A percentile compares a stretch with the other conserved stretches of the same genome.
Evolutionary conservation across 345 rosid species (phyloP).

Genomic region (Trapa bicornis): DNA sequence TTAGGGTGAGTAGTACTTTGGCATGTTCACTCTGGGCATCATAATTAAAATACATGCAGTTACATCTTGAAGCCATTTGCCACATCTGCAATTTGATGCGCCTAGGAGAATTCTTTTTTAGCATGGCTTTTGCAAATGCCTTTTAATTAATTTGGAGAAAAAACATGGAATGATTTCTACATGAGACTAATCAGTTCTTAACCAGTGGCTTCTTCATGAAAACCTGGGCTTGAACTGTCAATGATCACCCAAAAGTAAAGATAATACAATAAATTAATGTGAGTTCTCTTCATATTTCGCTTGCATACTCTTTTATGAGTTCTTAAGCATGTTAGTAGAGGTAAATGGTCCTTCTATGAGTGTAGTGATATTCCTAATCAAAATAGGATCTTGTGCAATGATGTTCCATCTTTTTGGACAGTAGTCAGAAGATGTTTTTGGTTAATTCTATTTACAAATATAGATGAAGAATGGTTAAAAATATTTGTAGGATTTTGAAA

Average conservation of each 20-base stretch:
- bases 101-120: too few relatives aligned
- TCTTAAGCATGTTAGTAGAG: neutral
- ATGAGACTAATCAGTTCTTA: neutral
- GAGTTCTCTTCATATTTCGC: neutral
- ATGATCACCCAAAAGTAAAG: neutral
- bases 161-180: too few relatives aligned
- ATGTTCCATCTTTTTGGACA: neutral
- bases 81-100: too few relatives aligned
- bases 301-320: neutral
- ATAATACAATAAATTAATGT: neutral
- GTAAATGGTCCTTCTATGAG: neutral
- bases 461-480: neutral
- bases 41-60: too few relatives aligned
- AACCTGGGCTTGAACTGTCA: neutral
- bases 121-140: neutral
- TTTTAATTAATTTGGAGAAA: neutral
- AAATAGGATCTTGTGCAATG: neutral
- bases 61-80: too few relatives aligned
- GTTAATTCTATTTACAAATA: neutral
- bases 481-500: neutral
- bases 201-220: neutral
- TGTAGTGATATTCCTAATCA: neutral
- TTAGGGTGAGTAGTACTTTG: neutral
- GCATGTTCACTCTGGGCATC: neutral
- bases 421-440: neutral